Evolutionary conservation across 331 rosid genomes (phyloP).

Genomic region (Telfairia occidentalis): DNA sequence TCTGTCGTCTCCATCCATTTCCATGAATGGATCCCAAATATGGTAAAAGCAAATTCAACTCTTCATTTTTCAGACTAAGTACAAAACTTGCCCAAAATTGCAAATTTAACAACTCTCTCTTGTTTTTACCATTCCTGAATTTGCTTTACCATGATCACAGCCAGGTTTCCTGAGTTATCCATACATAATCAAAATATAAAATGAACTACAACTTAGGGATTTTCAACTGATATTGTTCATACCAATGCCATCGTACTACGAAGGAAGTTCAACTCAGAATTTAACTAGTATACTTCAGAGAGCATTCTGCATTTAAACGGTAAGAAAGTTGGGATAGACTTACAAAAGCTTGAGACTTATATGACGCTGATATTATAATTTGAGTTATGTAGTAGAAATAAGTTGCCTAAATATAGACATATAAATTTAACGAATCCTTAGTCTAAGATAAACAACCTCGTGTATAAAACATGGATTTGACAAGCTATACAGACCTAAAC

Average conservation of each 20-base stretch:
- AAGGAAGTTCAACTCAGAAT: not conserved
- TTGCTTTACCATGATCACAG: too few species aligned
- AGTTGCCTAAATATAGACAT: not conserved
- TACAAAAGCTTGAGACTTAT: not conserved
- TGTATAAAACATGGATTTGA: not conserved
- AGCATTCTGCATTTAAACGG: too few species aligned
- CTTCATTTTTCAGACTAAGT: not conserved
- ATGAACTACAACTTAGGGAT: too few species aligned
- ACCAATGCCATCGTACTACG: not conserved
- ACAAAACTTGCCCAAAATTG: not conserved
- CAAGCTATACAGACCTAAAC: not conserved
- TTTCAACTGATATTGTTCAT: not conserved
- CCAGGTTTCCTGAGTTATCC: too few species aligned
- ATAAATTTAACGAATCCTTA: not conserved
- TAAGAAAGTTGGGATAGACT: not conserved
- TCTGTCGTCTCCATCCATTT: not conserved
- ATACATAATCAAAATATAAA: too few species aligned
- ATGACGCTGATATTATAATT: not conserved
- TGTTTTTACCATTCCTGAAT: not conserved
- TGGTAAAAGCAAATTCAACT: not conserved
- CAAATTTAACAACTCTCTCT: not conserved
- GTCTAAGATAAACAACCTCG: too few species aligned
- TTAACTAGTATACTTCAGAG: too few species aligned
- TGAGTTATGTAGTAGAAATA: not conserved
- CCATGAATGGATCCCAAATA: not conserved